Base-by-base conservation (phyloP, 23 red algal genomes). In the Gracilaria vermiculophylla region DNA sequence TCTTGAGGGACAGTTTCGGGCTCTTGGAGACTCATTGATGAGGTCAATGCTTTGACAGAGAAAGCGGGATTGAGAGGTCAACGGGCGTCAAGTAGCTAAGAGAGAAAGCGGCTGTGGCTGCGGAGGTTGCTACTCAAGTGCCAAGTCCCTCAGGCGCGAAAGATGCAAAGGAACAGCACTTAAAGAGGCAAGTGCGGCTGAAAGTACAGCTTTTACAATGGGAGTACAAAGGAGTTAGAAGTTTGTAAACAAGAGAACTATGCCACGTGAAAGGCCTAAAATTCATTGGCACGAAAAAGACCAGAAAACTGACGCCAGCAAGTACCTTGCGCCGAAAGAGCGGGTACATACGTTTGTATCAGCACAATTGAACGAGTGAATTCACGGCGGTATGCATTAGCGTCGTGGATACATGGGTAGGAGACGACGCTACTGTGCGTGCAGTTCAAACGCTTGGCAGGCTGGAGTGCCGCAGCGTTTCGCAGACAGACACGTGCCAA, bases 171-270 rank as follows among this genome's bases (percentile, higher is more conserved):
- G 3, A 11, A 16, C 27, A 34, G 14, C 29, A 35, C 3, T 2
- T 73, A 47, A 48, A 29, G n/a, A 42, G 7, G 5, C 39, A 73
- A 70, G 20, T 73, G 19, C 28, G 5, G 36, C 17, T 25, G 42
- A 48, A 73, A n/a, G 34, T 6, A 48, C n/a, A 48, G 20, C 17
- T 73, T 73, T 73, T 47, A 6, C 3, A 73, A 73, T 24, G 36
- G 47, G 19, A 45, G 17, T 73, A 73, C 67, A 73, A 70, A 41
- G n/a, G 2, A 73, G 67, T 73, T 73, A 73, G 67, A 73, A 10
- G 42, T 47, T 48, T 73, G 67, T 73, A 45, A 17, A 16, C 8
- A 48, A 48, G 9, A 73, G 24, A 73, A 73, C 20, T 2, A 16
- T 24, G 67, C 42, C 67, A 73, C 67, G 42, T 45, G 36, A 48